Percentiles rank a stretch among this genome's conserved stretches.
Conservation (phyloP, 768 basidiomycete genomes). For the Termitomyces sp. region DNA sequence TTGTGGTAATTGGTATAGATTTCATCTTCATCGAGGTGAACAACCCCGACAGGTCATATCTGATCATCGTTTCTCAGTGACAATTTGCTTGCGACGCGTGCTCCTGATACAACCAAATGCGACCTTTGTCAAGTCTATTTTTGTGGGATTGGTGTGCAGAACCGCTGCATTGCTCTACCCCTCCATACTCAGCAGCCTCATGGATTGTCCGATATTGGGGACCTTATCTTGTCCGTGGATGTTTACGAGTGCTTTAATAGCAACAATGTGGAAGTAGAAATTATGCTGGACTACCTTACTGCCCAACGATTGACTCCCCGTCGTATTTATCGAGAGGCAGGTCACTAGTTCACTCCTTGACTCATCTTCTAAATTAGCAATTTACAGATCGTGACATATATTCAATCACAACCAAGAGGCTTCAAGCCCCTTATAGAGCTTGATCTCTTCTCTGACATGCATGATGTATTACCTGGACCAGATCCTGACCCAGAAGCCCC, state of each 20-base stretch:
- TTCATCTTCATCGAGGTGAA: background rate
- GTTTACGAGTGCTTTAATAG: constrained; percentile 79
- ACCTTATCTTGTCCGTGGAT: constrained; percentile 73
- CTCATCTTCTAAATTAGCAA: background rate
- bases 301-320: constrained; percentile 58
- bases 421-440: constrained; percentile 67
- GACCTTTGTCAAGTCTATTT: constrained; percentile 82
- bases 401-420: constrained; percentile 56
- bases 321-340: constrained; percentile 76
- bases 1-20: constrained; percentile 73
- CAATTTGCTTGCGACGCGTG: constrained; percentile 65
- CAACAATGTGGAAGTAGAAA: constrained; percentile 79
- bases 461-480: constrained; percentile 49
- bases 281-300: constrained; percentile 78
- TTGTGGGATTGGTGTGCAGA: constrained; percentile 77
- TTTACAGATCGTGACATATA: constrained; percentile 56
- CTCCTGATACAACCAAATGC: constrained; percentile 67
- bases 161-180: constrained; percentile 63
- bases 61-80: constrained; percentile 43
- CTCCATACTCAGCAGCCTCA: constrained; percentile 64
- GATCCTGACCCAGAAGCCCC: constrained; percentile 58
- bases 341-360: background rate
- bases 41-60: background rate
- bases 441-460: constrained; percentile 69
- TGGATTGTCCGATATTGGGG: constrained; percentile 61